Evolutionary conservation across 768 basidiomycete species (phyloP), one percentile per base, ranked within the genome.

Genomic region (Russula virescens): DNA sequence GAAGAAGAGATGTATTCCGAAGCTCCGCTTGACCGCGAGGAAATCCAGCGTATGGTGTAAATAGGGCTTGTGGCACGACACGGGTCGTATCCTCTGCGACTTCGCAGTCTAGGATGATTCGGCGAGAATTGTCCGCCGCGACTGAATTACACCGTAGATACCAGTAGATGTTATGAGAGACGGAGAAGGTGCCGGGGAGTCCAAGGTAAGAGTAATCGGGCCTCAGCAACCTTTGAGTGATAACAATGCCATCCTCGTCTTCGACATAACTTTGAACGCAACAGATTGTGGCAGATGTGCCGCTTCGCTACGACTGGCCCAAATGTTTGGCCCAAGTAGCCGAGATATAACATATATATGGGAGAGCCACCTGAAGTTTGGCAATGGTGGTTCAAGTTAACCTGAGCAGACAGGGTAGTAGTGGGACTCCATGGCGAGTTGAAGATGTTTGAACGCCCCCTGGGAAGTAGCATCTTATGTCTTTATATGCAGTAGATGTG

Each of bases 401-500:
- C 6, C 19, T 21, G 28, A 21, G 21, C 14, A 23, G 28, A 16
- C 38, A 2, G 13, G 8, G 38, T 38, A 1, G 14, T 43, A 14
- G 26, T 47, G 25, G n/a, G n/a, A n/a, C 19, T 46, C 51, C 62
- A 63, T 63, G 34, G 5, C 25, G 16, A 18, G n/a, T 38, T 40
- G 49, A 35, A 4, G 21, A 48, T 25, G 23, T n/a, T 19, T 10
- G 56, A 38, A 40, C 34, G 28, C 42, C 42, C 38, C 16, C 2
- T 25, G 14, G 21, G 18, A 19, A 9, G 7, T 16, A 34, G 34
- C 4, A 14, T 38, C 38, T 11, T 0, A 18, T 16, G 23, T 23
- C 28, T 40, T 62, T 63, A 62, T 62, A 62, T 58, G 25, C n/a
- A 35, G n/a, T n/a, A n/a, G n/a, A n/a, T n/a, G n/a, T n/a, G n/a